Evolutionary conservation across 2,329 filamentous ascomycete genomes (phyloP).

Genomic region (Aspergillus sp.): DNA sequence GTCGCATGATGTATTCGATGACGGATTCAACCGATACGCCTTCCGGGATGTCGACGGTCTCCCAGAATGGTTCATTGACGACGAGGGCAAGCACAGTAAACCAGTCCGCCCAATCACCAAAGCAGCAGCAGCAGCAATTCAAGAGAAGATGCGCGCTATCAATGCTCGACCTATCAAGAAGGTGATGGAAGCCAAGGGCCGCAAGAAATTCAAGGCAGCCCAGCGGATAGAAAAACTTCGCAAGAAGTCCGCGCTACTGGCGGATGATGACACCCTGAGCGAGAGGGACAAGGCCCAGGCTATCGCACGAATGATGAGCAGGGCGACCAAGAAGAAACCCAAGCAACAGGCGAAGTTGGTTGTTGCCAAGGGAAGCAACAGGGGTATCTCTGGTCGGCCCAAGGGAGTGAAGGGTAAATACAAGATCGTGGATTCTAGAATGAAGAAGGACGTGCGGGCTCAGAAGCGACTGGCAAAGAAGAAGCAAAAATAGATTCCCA

Average conservation of each 20-base stretch:
- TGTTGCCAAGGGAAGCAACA: slow-evolving; percentile 81
- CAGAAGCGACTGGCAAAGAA: slow-evolving; percentile 80
- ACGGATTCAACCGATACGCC: slow-evolving; percentile 88
- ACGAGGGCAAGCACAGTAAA: slow-evolving; percentile 81
- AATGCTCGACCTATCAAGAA: slow-evolving; percentile 99
- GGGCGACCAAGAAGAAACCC: slow-evolving; percentile 82
- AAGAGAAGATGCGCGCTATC: slow-evolving; percentile 87
- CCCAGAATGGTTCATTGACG: slow-evolving; percentile 97
- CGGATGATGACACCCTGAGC: slow-evolving; percentile 85
- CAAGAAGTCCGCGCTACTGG: slow-evolving; percentile 91
- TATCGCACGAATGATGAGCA: slow-evolving; percentile 78
- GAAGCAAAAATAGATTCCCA: slow-evolving; percentile 49
- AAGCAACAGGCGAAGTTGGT: slow-evolving; percentile 82
- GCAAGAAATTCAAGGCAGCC: slow-evolving; percentile 95
- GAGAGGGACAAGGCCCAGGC: slow-evolving; percentile 92
- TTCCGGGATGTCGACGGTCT: slow-evolving; percentile 90
- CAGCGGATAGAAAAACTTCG: slow-evolving; percentile 89
- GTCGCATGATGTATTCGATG: slow-evolving; percentile 77
- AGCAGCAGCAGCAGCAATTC: slow-evolving; percentile 85
- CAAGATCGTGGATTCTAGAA: slow-evolving; percentile 90
- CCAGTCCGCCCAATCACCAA: slow-evolving; percentile 86
- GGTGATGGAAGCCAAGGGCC: slow-evolving; percentile 90
- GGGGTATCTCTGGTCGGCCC: slow-evolving; percentile 80
- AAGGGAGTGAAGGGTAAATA: slow-evolving; percentile 93
- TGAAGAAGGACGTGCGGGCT: slow-evolving; percentile 94